Conservation (phyloP, 1,139 yeast species). For the Magnusiomyces paraingens region DNA sequence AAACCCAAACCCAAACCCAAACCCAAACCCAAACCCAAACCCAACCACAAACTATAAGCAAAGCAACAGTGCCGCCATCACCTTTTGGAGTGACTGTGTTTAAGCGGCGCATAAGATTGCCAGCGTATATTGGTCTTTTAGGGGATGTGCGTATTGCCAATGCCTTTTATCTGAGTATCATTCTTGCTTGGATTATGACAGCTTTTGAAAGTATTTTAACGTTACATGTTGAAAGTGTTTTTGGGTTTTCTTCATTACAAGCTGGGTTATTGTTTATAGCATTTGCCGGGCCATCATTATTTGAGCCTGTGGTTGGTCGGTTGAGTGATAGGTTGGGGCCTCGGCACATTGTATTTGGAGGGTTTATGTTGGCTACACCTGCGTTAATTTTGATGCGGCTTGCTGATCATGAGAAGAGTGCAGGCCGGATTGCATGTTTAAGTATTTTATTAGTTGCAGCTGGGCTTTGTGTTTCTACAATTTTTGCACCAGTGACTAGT, state of each 20-base stretch:
- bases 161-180: slow-evolving; percentile 25
- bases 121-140: slow-evolving; percentile 22
- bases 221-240: slow-evolving; percentile 28
- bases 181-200: slow-evolving; percentile 30
- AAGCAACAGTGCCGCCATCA: too few relatives aligned
- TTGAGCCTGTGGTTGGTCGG: slow-evolving; percentile 32
- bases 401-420: slow-evolving; percentile 24
- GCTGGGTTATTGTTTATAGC: slow-evolving; percentile 33
- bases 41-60: too few relatives aligned
- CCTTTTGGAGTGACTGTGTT: not conserved
- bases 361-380: slow-evolving; percentile 26
- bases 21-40: too few relatives aligned
- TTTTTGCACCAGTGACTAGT: slow-evolving; percentile 29
- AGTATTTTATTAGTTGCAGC: slow-evolving; percentile 27
- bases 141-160: slow-evolving; percentile 24
- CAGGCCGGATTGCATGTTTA: slow-evolving; percentile 28
- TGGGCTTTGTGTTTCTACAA: slow-evolving; percentile 25
- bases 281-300: slow-evolving; percentile 29
- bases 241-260: slow-evolving; percentile 29
- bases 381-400: slow-evolving; percentile 28
- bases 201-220: slow-evolving; percentile 34
- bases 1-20: too few relatives aligned
- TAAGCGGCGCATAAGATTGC: slow-evolving; percentile 13
- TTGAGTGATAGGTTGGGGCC: slow-evolving; percentile 31
- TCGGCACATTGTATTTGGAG: slow-evolving; percentile 25